Evolutionary conservation across 1,284 basidiomycete genomes (phyloP), one percentile per base, ranked within the genome.

Genomic region (Microstroma glucosiphilum): DNA sequence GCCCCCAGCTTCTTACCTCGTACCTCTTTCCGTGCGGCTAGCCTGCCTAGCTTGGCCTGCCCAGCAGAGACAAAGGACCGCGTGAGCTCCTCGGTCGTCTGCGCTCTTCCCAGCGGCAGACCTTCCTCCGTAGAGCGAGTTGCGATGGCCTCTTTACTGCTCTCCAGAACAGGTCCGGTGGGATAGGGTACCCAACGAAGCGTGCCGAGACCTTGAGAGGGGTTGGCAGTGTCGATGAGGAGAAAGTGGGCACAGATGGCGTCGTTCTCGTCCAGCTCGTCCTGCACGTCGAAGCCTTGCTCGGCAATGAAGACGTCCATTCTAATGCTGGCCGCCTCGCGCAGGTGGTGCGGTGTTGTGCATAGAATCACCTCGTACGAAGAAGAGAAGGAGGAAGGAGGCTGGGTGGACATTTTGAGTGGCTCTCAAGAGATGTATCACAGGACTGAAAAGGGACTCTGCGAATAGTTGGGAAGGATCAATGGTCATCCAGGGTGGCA

Each of bases 1-100:
- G 51, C 51, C 6, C 51, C 51, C 17, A 54, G 13, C 51, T 54
- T 54, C 51, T 54, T 54, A 8, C 51, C 51, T 6, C 51, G n/a
- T 2, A 25, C 6, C 13, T 21, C n/a, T 21, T 54, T 54, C 7
- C 25, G 13, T 25, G 26, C n/a, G 21, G 51, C 51, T 21, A 54
- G 51, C 51, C 51, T 54, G 25, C 51, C 51, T 6, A 54, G 25
- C 51, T 54, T 54, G 51, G 51, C 51, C 15, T 26, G 15, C 13
- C 43, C 43, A 17, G 43, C 43, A 12, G 43, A n/a, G 43, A 48
- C 43, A 21, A 48, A 48, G 43, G 43, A 48, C 17, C 43, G 43
- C 13, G 43, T 48, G 43, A 48, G 43, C 21, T 48, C 43, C 43
- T 17, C 43, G 30, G 30, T 37, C 30, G 30, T 37, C 30, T 37